Conservation (phyloP, 1,139 yeast species). For the Sugiyamaella novakii region DNA sequence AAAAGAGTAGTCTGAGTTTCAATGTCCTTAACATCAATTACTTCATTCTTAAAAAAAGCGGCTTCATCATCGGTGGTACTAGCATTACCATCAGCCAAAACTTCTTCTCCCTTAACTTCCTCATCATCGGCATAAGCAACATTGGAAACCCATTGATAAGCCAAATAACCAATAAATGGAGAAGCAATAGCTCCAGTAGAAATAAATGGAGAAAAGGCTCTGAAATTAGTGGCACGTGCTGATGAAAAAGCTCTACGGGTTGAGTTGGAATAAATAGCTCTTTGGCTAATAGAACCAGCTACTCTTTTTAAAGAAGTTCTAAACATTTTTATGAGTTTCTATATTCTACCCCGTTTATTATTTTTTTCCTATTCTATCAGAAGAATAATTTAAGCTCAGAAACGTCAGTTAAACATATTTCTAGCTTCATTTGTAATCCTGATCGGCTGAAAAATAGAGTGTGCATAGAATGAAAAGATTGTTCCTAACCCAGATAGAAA, state of each 20-base stretch:
- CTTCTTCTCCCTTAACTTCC: slow-evolving; percentile 3
- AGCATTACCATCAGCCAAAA: neutral
- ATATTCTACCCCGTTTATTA: neutral
- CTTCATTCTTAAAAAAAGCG: slow-evolving; percentile 1
- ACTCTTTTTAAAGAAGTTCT: slow-evolving; percentile 2
- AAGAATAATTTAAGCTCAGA: too few species aligned
- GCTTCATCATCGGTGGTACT: slow-evolving; percentile 4
- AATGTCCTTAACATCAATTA: slow-evolving; percentile 15
- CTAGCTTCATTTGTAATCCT: neutral
- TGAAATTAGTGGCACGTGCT: slow-evolving; percentile 2
- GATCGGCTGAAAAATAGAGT: slow-evolving; percentile 9
- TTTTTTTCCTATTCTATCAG: too few species aligned
- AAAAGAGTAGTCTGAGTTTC: slow-evolving; percentile 21
- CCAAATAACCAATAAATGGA: slow-evolving; percentile 18
- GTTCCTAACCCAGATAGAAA: neutral
- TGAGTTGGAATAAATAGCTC: neutral
- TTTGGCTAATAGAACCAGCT: neutral
- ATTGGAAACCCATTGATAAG: slow-evolving; percentile 8
- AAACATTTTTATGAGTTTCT: slow-evolving; percentile 1
- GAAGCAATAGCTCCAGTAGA: slow-evolving; percentile 10
- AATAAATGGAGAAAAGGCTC: neutral
- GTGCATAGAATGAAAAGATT: too few species aligned
- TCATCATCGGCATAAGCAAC: slow-evolving; percentile 23
- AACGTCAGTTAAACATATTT: neutral
- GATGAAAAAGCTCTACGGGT: slow-evolving; percentile 17